These are phyloP conservation scores for Simplicillium aogashimaense DNA, from an alignment of 2,329 filamentous ascomycete species.

Conservation along the genomic window DNA sequence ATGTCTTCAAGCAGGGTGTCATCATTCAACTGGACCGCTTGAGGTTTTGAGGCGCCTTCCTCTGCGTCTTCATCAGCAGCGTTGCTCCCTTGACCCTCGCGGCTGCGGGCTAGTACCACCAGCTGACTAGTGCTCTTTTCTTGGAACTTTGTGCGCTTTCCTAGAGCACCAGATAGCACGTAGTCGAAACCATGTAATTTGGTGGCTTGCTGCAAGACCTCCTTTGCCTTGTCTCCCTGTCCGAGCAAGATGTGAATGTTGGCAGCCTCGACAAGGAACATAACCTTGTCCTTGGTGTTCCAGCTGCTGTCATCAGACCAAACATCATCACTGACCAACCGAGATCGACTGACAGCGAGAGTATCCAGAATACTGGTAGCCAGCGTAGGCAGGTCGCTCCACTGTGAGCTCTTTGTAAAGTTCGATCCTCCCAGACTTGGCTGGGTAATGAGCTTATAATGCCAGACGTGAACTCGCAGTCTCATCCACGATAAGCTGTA, in stretches of 20 bases:
- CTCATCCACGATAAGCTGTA: constrained; percentile 47
- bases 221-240: constrained; percentile 63
- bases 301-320: constrained; percentile 27
- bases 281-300: constrained; percentile 43
- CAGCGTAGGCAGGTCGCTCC: constrained; percentile 49
- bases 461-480: constrained; percentile 63
- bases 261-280: constrained; percentile 73
- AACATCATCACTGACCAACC: constrained; percentile 24
- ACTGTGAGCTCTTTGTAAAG: constrained; percentile 46
- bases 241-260: constrained; percentile 79
- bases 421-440: constrained; percentile 44
- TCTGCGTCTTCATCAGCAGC: constrained; percentile 9
- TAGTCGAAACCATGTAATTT: constrained; percentile 64
- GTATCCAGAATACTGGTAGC: constrained; percentile 36
- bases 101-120: constrained; percentile 79
- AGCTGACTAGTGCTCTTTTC: constrained; percentile 76
- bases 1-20: constrained; percentile 89
- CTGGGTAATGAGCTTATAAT: constrained; percentile 50
- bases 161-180: constrained; percentile 74
- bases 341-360: constrained; percentile 29
- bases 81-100: constrained; percentile 19
- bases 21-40: constrained; percentile 73
- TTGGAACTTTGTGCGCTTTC: constrained; percentile 76
- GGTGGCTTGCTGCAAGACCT: constrained; percentile 60
- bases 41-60: constrained; percentile 35